Conservation (phyloP, 2,329 filamentous ascomycete species). For the Alternaria hordeiaustralica region DNA sequence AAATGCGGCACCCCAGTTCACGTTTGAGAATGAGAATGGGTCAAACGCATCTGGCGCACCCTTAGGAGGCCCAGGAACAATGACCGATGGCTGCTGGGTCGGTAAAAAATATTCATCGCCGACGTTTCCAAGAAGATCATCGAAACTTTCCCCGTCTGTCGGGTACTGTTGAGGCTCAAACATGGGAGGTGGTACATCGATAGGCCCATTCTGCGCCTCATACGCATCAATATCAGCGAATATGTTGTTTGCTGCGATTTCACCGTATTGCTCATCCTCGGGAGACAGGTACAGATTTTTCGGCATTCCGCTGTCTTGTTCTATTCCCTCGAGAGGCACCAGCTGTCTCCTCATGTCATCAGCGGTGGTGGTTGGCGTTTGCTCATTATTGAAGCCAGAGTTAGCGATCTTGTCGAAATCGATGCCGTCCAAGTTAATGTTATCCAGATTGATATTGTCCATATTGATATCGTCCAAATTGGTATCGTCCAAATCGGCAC, state of each 20-base stretch:
- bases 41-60: background rate
- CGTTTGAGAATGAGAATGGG: background rate
- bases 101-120: too few species aligned
- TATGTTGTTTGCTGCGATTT: background rate
- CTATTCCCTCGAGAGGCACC: background rate
- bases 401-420: background rate
- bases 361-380: background rate
- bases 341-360: background rate
- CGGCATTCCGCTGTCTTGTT: background rate
- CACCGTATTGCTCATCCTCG: background rate
- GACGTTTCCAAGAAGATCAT: background rate
- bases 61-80: background rate
- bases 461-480: background rate
- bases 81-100: background rate
- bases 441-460: background rate
- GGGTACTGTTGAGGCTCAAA: background rate
- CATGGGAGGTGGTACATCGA: background rate
- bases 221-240: background rate
- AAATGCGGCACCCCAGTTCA: background rate
- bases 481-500: background rate
- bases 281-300: background rate
- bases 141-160: background rate
- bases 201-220: background rate
- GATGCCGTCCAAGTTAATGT: background rate
- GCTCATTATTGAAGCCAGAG: background rate